Conservation (phyloP, 345 rosid genomes). For the Lumnitzera littorea region DNA sequence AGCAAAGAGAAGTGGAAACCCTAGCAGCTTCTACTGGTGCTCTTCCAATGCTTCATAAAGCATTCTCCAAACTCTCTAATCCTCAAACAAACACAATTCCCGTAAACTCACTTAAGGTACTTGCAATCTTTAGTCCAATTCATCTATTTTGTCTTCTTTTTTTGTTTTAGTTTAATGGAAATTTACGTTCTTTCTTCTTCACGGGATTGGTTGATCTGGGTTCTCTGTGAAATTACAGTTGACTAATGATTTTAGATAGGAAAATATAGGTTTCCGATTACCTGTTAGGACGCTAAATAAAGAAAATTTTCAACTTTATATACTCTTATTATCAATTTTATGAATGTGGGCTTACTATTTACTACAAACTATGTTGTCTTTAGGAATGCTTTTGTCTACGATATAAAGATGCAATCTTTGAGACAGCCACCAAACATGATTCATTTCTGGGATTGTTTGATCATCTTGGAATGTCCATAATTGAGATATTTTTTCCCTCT, state of each 20-base stretch:
- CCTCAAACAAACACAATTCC: conserved; percentile 44
- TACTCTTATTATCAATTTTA: background rate
- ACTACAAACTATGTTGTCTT: conserved; percentile 4
- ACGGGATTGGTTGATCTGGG: background rate
- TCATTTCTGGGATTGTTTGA: conserved; percentile 41
- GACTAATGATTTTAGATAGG: too few relatives aligned
- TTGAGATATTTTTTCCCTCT: conserved; percentile 48
- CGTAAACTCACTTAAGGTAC: conserved; percentile 53
- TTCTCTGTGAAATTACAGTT: background rate
- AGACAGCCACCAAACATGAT: conserved; percentile 24
- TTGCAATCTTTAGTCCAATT: background rate
- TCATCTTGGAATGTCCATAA: conserved; percentile 57
- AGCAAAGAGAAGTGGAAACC: conserved; percentile 58
- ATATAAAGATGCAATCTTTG: conserved; percentile 29
- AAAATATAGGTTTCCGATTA: too few relatives aligned
- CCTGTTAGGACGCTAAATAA: too few relatives aligned
- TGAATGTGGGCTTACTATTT: background rate
- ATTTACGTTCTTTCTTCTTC: background rate
- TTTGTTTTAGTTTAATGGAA: too few relatives aligned
- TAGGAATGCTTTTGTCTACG: conserved; percentile 60
- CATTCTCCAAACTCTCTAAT: conserved; percentile 57
- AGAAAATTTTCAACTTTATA: too few relatives aligned
- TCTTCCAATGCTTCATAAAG: conserved; percentile 52
- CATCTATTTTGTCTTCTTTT: background rate
- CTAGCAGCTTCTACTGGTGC: conserved; percentile 68